phyloP scores from a whole-genome alignment of 345 rosid genomes.

The Abelmoschus esculentus region DNA sequence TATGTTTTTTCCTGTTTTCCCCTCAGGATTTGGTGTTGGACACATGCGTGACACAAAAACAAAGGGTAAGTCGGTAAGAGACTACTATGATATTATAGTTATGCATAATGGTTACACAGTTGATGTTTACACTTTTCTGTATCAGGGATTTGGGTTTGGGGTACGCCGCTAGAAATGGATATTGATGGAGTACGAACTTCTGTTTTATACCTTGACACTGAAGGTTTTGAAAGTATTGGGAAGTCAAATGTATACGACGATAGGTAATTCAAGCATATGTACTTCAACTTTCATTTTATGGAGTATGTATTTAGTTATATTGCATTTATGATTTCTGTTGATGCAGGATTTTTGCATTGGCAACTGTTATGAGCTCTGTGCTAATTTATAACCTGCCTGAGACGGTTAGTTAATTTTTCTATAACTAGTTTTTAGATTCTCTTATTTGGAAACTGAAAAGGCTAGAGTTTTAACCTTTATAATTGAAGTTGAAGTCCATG shows the following conservation, averaged over 20 bases:
- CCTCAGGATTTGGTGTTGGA: slow-evolving; percentile 96
- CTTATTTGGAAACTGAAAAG: background rate
- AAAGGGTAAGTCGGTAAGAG: slow-evolving; percentile 72
- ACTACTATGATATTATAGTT: slow-evolving; percentile 2
- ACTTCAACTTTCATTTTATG: slow-evolving; percentile 4
- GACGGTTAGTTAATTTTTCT: slow-evolving; percentile 54
- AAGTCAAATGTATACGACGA: slow-evolving; percentile 98
- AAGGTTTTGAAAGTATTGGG: slow-evolving; percentile 98
- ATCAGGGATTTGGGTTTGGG: slow-evolving; percentile 98
- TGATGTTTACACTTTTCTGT: slow-evolving; percentile 12
- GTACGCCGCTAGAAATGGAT: slow-evolving; percentile 70
- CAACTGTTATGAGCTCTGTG: slow-evolving; percentile 95
- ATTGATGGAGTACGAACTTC: slow-evolving; percentile 78
- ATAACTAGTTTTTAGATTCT: background rate
- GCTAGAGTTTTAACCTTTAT: background rate
- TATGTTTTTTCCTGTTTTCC: slow-evolving; percentile 1
- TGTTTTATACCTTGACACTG: slow-evolving; percentile 89
- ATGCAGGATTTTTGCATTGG: slow-evolving; percentile 94
- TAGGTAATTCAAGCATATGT: slow-evolving; percentile 37
- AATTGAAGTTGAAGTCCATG: background rate
- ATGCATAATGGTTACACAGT: slow-evolving; percentile 1
- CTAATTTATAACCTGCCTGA: slow-evolving; percentile 94
- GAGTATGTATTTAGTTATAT: slow-evolving; percentile 2
- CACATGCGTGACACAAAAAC: slow-evolving; percentile 99
- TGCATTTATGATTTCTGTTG: slow-evolving; percentile 13